These are phyloP conservation scores for Hortiboletus campestris DNA, from an alignment of 768 basidiomycete species.

Conservation along the genomic window DNA sequence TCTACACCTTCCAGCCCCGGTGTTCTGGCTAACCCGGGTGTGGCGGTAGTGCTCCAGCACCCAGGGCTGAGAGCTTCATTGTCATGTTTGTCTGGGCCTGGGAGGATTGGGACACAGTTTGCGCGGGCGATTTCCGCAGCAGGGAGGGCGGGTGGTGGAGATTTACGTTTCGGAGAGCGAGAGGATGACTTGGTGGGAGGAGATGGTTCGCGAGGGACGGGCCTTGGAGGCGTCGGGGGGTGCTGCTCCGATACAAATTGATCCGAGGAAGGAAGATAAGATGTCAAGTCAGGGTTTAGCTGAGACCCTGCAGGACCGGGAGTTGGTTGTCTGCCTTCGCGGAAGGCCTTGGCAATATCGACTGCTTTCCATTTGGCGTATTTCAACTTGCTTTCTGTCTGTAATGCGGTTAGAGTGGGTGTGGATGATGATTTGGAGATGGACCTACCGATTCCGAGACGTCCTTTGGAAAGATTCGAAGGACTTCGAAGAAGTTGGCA, in stretches of 20 bases:
- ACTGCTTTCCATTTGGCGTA: conserved; percentile 99
- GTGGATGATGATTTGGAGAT: neutral
- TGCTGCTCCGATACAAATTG: conserved; percentile 12
- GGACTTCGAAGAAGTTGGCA: conserved; percentile 89
- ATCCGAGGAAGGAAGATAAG: conserved; percentile 13
- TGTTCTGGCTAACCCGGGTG: conserved; percentile 51
- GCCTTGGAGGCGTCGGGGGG: conserved; percentile 18
- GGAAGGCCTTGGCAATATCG: conserved; percentile 89
- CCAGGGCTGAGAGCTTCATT: conserved; percentile 47
- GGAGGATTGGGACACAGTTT: conserved; percentile 25
- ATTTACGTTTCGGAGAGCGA: conserved; percentile 31
- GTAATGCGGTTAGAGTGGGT: neutral
- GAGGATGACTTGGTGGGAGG: conserved; percentile 21
- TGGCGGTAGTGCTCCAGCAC: conserved; percentile 74
- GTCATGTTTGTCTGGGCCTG: conserved; percentile 26
- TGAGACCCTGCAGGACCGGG: conserved; percentile 70
- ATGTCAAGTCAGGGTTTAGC: conserved; percentile 21
- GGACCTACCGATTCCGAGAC: conserved; percentile 55
- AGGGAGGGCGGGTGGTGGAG: conserved; percentile 32
- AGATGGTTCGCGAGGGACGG: conserved; percentile 26
- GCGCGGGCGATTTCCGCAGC: conserved; percentile 30
- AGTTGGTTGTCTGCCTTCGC: conserved; percentile 84
- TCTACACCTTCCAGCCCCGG: conserved; percentile 20
- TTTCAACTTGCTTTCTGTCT: conserved; percentile 86
- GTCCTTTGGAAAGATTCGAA: conserved; percentile 71